phyloP scores from a whole-genome alignment of 202 grass and related monocot species.

The Elaeis oleifera region DNA sequence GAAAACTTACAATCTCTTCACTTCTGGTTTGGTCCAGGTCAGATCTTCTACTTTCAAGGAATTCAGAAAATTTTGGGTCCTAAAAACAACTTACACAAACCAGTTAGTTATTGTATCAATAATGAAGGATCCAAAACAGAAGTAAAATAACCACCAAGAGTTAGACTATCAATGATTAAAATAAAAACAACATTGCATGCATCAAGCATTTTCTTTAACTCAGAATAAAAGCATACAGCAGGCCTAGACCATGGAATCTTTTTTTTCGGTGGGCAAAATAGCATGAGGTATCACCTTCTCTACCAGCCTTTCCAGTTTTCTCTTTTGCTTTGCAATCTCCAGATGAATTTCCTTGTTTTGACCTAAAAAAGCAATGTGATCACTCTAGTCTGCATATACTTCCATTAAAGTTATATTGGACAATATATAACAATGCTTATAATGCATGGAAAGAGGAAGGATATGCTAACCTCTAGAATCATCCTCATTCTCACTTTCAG shows the following conservation, averaged over 20 bases:
- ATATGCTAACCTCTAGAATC: constrained; percentile 39
- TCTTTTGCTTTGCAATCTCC: constrained; percentile 56
- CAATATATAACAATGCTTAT: constrained; percentile 18
- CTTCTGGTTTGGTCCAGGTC: constrained; percentile 37
- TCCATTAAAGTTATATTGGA: constrained; percentile 15
- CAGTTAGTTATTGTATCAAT: not conserved
- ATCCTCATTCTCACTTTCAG: constrained; percentile 42
- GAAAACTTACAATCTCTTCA: constrained; percentile 47
- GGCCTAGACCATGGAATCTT: too few relatives aligned
- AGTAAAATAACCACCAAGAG: too few relatives aligned
- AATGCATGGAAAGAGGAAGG: constrained; percentile 3
- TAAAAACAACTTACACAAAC: constrained; percentile 31
- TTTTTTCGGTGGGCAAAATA: not conserved
- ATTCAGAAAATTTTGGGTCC: constrained; percentile 72
- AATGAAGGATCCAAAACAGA: too few relatives aligned
- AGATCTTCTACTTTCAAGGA: constrained; percentile 45
- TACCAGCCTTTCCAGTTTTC: constrained; percentile 56
- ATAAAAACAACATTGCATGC: too few relatives aligned
- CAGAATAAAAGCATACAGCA: too few relatives aligned
- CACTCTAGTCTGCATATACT: constrained; percentile 34
- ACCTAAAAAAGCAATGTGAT: constrained; percentile 28
- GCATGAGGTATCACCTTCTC: constrained; percentile 49
- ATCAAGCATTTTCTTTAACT: too few relatives aligned
- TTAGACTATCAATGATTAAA: too few relatives aligned
- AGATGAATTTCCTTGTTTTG: constrained; percentile 51